Conservation (phyloP, 306 rosid species). For the Glycine tomentella region DNA sequence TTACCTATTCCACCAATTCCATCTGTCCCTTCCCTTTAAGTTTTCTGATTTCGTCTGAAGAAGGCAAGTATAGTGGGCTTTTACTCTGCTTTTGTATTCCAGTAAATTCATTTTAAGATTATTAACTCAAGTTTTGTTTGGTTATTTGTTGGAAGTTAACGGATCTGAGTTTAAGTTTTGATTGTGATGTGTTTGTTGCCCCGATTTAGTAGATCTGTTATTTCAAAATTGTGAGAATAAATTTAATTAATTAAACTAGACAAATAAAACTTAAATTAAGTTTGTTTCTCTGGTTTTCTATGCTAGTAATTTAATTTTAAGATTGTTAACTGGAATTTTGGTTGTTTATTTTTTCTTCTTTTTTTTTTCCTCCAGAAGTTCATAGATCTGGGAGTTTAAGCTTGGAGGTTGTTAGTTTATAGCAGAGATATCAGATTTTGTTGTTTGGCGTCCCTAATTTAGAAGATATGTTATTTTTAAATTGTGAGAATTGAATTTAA, state of each 20-base stretch:
- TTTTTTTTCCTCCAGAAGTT: not conserved
- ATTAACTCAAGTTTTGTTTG: not conserved
- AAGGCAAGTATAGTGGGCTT: not conserved
- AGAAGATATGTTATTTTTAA: no score
- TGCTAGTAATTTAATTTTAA: not conserved
- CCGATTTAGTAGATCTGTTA: not conserved
- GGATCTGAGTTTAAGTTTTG: not conserved
- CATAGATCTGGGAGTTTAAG: not conserved
- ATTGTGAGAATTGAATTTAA: not conserved
- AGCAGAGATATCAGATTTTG: no score
- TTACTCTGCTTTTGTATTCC: not conserved
- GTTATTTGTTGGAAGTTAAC: not conserved
- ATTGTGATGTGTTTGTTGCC: not conserved
- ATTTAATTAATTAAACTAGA: not conserved
- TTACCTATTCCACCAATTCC: conserved; percentile 19
- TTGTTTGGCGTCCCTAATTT: no score
- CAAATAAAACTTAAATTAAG: no score
- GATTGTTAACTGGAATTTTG: not conserved
- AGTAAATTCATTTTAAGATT: no score
- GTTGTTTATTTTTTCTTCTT: no score
- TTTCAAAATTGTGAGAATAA: not conserved
- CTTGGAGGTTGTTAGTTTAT: not conserved
- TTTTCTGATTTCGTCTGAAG: not conserved
- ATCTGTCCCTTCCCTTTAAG: not conserved
- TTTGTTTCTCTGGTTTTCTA: no score